Percentiles rank a stretch among this genome's conserved stretches.
Conservation (phyloP, 2,329 filamentous ascomycete species). For the Xylaria sp. region DNA sequence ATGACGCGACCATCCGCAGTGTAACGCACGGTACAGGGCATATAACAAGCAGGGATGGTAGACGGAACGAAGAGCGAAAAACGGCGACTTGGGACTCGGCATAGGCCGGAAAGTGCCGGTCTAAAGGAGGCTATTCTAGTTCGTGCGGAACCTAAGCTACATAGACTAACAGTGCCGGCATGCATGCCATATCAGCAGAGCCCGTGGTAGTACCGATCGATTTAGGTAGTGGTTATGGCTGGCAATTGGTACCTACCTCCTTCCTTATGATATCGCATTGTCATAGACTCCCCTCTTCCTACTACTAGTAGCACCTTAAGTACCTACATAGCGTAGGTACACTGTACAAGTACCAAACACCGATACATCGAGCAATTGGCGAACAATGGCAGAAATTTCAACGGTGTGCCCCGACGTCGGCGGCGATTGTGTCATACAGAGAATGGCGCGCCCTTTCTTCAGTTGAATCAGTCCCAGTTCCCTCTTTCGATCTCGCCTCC, state of each 20-base stretch:
- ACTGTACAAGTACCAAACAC: background rate
- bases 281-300: too few species aligned
- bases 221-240: too few species aligned
- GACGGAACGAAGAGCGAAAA: conserved; percentile 15
- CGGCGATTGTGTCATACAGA: conserved; percentile 20
- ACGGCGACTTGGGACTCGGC: conserved; percentile 9
- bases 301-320: too few species aligned
- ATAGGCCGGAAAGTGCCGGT: conserved; percentile 33
- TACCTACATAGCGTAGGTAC: too few species aligned
- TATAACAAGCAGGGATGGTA: conserved; percentile 15
- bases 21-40: background rate
- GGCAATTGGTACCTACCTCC: too few species aligned
- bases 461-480: background rate
- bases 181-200: background rate
- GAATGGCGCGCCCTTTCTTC: conserved; percentile 10
- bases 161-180: background rate
- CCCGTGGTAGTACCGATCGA: too few species aligned
- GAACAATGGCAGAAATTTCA: background rate
- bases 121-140: background rate
- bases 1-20: background rate
- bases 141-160: conserved; percentile 14
- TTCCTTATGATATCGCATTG: background rate
- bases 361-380: background rate
- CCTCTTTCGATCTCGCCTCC: too few species aligned
- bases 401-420: conserved; percentile 28